Conservation (phyloP, 805 yeast genomes). For the Candida maltosa region DNA sequence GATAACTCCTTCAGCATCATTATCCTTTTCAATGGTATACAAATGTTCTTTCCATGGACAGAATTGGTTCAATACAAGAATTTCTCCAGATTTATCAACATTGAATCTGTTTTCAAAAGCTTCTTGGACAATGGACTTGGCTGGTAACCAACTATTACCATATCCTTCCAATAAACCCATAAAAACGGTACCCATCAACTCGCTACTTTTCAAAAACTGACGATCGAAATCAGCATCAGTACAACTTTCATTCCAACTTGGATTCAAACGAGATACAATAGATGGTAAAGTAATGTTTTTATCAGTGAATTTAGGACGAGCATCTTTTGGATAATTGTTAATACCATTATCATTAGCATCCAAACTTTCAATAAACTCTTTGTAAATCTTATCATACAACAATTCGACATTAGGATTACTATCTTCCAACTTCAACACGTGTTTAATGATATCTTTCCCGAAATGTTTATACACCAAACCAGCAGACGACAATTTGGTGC, state of each 20-base stretch:
- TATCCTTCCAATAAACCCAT: constrained; percentile 60
- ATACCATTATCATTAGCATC: constrained; percentile 98
- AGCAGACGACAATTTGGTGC: constrained; percentile 87
- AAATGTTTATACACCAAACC: constrained; percentile 88
- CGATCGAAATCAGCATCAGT: constrained; percentile 65
- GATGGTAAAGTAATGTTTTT: constrained; percentile 74
- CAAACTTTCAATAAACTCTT: constrained; percentile 82
- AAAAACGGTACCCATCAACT: constrained; percentile 82
- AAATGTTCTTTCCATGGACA: constrained; percentile 97
- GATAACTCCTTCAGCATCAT: constrained; percentile 51
- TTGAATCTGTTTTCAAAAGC: constrained; percentile 63
- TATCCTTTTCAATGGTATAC: constrained; percentile 64
- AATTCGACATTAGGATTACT: constrained; percentile 49
- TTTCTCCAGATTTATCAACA: constrained; percentile 67
- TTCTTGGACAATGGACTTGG: constrained; percentile 69
- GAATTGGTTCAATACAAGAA: constrained; percentile 69
- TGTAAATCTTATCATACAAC: constrained; percentile 74
- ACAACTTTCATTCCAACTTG: constrained; percentile 74
- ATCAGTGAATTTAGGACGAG: constrained; percentile 65
- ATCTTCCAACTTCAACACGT: constrained; percentile 35
- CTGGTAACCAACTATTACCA: constrained; percentile 90
- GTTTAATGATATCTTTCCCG: constrained; percentile 66
- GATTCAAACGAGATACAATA: constrained; percentile 76
- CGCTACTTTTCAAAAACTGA: constrained; percentile 67
- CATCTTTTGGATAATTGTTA: constrained; percentile 55